Conservation (phyloP, 75 land plant species). For the Selaginella tamariscina region DNA sequence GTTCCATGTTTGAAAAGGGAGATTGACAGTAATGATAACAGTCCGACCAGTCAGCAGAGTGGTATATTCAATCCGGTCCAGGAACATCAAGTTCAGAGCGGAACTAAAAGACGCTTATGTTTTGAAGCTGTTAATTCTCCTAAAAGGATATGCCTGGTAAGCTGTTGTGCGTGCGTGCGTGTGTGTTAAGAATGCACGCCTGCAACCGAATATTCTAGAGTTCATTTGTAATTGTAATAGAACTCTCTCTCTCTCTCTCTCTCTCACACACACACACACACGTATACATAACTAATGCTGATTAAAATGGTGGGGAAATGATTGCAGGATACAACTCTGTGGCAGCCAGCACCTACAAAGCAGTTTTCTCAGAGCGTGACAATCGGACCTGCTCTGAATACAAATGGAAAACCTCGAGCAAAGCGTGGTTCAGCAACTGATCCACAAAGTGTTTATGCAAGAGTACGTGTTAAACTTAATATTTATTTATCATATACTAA, state of each 20-base stretch:
- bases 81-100: neutral
- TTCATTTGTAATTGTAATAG: neutral
- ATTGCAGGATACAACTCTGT: neutral
- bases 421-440: slow-evolving; percentile 58
- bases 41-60: neutral
- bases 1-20: too few species aligned
- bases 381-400: slow-evolving; percentile 21
- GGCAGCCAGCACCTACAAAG: neutral
- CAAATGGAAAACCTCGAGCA: slow-evolving; percentile 49
- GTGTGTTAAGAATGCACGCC: too few species aligned
- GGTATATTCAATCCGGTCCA: neutral
- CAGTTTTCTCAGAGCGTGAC: neutral
- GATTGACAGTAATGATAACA: neutral
- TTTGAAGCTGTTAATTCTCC: neutral
- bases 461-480: slow-evolving; percentile 31
- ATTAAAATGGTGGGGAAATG: too few species aligned
- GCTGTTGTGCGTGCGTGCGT: too few species aligned
- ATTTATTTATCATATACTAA: neutral
- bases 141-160: neutral
- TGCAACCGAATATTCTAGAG: neutral
- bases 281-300: too few species aligned
- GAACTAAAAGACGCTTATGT: neutral
- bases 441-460: slow-evolving; percentile 71
- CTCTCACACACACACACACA: too few species aligned
- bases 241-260: neutral